phyloP scores from a whole-genome alignment of 345 rosid genomes.

The Physaria fendleri region DNA sequence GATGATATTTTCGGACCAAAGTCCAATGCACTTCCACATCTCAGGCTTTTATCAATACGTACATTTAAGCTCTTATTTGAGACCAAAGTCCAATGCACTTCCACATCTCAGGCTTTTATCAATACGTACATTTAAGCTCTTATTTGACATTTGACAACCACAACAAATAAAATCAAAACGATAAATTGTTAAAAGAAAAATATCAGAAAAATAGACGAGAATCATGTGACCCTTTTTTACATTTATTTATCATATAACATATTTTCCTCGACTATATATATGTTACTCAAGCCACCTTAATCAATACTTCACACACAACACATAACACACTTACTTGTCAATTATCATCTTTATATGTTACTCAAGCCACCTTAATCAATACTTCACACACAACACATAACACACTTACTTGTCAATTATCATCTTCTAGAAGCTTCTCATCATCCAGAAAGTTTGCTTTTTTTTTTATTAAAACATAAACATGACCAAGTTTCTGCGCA shows the following conservation, averaged over 20 bases:
- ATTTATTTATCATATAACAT: conserved; percentile 28
- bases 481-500: conserved; percentile 13
- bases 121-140: too few species aligned
- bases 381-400: not conserved
- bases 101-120: too few species aligned
- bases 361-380: not conserved
- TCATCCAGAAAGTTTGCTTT: not conserved
- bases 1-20: too few species aligned
- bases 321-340: not conserved
- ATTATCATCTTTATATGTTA: conserved; percentile 2
- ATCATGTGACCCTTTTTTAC: conserved; percentile 61
- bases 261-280: conserved; percentile 1
- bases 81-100: too few species aligned
- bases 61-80: too few species aligned
- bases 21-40: too few species aligned
- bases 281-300: not conserved
- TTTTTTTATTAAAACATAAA: not conserved
- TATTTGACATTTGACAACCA: too few species aligned
- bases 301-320: not conserved
- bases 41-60: too few species aligned
- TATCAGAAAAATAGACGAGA: conserved; percentile 40
- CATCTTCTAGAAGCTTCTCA: conserved; percentile 5
- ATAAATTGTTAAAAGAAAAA: too few species aligned
- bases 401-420: not conserved
- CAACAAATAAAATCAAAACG: too few species aligned